These are phyloP conservation scores for Syzygium aqueum DNA, from an alignment of 345 rosid genomes.

Conservation along the genomic window DNA sequence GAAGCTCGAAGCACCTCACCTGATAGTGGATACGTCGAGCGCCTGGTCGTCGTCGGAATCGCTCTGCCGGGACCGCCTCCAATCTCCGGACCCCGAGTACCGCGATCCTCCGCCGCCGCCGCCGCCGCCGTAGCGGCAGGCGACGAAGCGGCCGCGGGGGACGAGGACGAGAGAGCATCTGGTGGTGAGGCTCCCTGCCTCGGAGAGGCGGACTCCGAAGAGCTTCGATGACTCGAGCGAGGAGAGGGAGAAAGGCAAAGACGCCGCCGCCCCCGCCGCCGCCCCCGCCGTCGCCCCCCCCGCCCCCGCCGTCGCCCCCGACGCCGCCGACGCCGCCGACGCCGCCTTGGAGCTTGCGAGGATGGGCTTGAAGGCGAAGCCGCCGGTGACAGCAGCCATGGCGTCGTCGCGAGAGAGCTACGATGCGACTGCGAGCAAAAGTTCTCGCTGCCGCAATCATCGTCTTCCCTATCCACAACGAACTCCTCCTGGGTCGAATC, in stretches of 20 bases:
- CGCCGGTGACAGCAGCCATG: constrained; percentile 69
- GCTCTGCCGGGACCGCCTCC: constrained; percentile 32
- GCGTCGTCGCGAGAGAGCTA: constrained; percentile 1
- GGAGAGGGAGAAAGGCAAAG: background rate
- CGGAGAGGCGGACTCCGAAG: constrained; percentile 31
- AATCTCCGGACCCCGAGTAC: constrained; percentile 15
- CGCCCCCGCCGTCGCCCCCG: no score
- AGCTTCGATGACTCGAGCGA: constrained; percentile 43
- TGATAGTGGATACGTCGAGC: constrained; percentile 51
- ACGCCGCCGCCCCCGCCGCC: constrained; percentile 3
- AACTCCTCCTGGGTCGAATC: background rate
- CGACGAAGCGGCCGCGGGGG: constrained; percentile 15
- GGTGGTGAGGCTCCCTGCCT: constrained; percentile 4
- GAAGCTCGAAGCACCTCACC: constrained; percentile 16
- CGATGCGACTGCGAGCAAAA: background rate
- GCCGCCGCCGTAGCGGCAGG: constrained; percentile 52
- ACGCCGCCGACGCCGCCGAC: constrained; percentile 1
- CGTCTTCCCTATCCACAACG: background rate
- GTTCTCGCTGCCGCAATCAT: background rate
- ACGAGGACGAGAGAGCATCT: constrained; percentile 6
- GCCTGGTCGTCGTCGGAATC: constrained; percentile 48
- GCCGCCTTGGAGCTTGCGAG: constrained; percentile 15
- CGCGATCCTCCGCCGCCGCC: constrained; percentile 24
- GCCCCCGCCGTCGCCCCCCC: constrained; percentile 13
- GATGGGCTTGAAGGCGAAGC: constrained; percentile 25